Evolutionary conservation across 192 early-diverging fungal species (phyloP).

Genomic region (Coemansia sp.): DNA sequence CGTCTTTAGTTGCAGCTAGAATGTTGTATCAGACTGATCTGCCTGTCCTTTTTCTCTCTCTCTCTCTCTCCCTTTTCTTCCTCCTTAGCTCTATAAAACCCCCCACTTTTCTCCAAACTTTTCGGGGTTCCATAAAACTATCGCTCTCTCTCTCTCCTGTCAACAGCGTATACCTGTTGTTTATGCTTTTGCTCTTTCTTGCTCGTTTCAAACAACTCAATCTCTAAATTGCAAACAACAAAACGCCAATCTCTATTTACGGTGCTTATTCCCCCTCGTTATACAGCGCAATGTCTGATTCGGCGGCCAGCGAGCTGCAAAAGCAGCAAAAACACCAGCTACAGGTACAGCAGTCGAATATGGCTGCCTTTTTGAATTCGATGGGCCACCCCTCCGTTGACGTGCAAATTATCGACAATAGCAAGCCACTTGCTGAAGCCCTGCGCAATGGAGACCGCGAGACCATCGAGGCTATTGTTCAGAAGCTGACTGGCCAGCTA

Average conservation of each 20-base stretch:
- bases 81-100: no score
- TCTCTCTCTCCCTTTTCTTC: no score
- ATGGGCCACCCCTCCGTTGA: constrained; percentile 11
- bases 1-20: not conserved
- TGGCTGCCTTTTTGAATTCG: constrained; percentile 8
- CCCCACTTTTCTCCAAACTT: no score
- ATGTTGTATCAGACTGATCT: no score
- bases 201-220: no score
- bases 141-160: no score
- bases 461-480: constrained; percentile 46
- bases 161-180: no score
- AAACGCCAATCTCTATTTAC: not conserved
- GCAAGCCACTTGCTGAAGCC: constrained; percentile 44
- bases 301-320: not conserved
- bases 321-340: constrained; percentile 8
- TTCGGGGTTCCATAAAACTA: no score
- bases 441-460: constrained; percentile 51
- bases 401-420: constrained; percentile 10
- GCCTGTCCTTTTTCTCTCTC: no score
- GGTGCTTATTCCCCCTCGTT: not conserved
- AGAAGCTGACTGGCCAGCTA: constrained; percentile 44
- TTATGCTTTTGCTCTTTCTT: no score
- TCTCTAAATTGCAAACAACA: not conserved
- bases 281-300: constrained; percentile 4
- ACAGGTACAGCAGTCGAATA: constrained; percentile 15